phyloP scores from a whole-genome alignment of 2,329 filamentous ascomycete species.

The Epicoccum sorghinum region DNA sequence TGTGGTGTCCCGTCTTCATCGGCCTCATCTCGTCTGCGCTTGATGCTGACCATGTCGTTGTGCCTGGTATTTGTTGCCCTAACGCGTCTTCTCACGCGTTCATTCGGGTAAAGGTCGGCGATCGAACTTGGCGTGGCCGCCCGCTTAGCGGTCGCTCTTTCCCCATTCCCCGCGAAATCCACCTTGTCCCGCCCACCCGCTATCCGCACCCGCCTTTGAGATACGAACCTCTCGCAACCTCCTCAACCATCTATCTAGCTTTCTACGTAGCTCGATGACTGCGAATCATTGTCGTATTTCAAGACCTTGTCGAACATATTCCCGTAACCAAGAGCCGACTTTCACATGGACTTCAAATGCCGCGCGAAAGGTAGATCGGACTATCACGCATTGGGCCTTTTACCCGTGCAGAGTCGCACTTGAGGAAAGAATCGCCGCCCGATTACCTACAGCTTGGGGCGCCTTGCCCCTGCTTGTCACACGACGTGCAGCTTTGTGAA shows the following conservation, averaged over 20 bases:
- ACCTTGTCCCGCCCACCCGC: slow-evolving; percentile 11
- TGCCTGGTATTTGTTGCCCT: slow-evolving; percentile 12
- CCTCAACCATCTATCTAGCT: neutral
- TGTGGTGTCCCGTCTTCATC: slow-evolving; percentile 33
- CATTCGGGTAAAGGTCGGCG: slow-evolving; percentile 9
- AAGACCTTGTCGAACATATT: neutral
- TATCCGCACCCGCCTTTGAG: neutral
- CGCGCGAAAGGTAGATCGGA: slow-evolving; percentile 6
- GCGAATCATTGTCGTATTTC: neutral
- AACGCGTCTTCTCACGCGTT: slow-evolving; percentile 33
- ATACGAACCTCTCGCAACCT: neutral
- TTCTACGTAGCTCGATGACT: neutral
- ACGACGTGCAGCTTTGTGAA: neutral
- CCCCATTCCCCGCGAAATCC: slow-evolving; percentile 17
- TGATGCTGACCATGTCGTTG: slow-evolving; percentile 38
- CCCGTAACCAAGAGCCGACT: neutral
- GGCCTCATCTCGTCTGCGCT: slow-evolving; percentile 36
- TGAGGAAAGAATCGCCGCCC: slow-evolving; percentile 11
- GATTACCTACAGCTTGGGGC: neutral
- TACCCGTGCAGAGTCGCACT: slow-evolving; percentile 13
- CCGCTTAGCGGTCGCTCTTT: slow-evolving; percentile 7
- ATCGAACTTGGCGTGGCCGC: slow-evolving; percentile 10
- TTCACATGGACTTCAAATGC: slow-evolving; percentile 8
- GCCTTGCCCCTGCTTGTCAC: slow-evolving; percentile 2
- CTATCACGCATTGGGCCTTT: slow-evolving; percentile 11